These are phyloP conservation scores for Camellia sinensis DNA, from an alignment of 148 eudicot genomes.

Conservation along the genomic window DNA sequence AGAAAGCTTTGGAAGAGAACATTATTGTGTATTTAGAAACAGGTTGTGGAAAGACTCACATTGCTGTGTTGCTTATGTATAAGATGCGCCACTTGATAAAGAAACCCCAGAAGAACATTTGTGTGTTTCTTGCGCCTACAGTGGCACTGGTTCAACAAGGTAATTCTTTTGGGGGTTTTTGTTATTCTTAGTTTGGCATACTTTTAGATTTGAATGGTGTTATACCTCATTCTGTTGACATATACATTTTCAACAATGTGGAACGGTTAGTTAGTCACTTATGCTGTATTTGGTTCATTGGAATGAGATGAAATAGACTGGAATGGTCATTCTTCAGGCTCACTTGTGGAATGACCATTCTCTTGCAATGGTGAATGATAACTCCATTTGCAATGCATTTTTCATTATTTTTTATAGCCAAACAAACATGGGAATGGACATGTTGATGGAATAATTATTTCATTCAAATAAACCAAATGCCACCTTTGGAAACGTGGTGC, in stretches of 20 bases:
- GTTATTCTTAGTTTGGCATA: neutral
- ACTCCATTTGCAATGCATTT: no score
- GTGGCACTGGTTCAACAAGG: conserved; percentile 89
- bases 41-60: conserved; percentile 94
- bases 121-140: conserved; percentile 92
- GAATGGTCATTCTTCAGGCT: no score
- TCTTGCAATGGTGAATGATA: no score
- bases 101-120: conserved; percentile 67
- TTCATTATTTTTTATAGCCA: no score
- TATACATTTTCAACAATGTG: neutral
- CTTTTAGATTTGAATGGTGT: neutral
- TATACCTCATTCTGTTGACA: neutral
- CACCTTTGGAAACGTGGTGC: no score
- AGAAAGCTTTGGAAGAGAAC: conserved; percentile 70
- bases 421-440: no score
- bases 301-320: no score
- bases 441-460: no score
- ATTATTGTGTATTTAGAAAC: conserved; percentile 80
- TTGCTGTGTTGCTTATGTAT: conserved; percentile 68
- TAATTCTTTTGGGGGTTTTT: conserved; percentile 16
- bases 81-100: conserved; percentile 64
- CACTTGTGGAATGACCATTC: no score
- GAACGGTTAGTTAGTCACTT: no score
- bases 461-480: no score
- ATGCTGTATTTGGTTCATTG: no score